Evolutionary conservation across 805 yeast species (phyloP), one percentile per base, ranked within the genome.

Genomic region (Cyberlindnera saturnus): DNA sequence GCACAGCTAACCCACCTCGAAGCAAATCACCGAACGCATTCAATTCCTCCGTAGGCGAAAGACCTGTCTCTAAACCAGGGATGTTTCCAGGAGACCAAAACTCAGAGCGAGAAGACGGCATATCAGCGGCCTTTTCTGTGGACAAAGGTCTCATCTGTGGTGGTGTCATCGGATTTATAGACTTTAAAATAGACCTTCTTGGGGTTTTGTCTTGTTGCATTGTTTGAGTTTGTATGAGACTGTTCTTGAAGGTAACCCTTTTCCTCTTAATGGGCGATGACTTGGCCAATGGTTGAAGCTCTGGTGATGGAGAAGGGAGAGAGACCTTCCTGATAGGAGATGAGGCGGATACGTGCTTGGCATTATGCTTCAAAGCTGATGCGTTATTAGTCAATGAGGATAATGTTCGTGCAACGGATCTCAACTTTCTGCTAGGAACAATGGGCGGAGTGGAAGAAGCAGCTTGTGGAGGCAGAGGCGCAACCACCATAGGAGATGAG

Each of bases 31-130:
- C 48, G 38, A 58, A 58, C 3, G 42, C 32, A 1, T 28, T 18
- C 8, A 51, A n/a, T 16, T 52, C 54, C 18, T 44, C 47, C 2
- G 41, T 41, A 1, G 23, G 7, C 4, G 40, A 23, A 4, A 20
- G 30, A n/a, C 14, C 34, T 6, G 40, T 41, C 13, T 23, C 32
- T 23, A 50, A 15, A n/a, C 44, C 39, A 5, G 55, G 56, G 19
- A 58, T 57, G 19, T 52, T 50, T 9, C 62, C 62, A 3, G 53
- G 52, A 11, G 51, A 32, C 62, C 62, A 58, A 34, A 50, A 58
- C 6, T 52, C 56, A 4, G 31, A 16, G 8, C 30, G 38, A 4
- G 42, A 18, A 9, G 48, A 44, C 20, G 15, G 39, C 18, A 33
- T 23, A 23, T 23, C 11, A 33, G 30, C 23, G 10, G 17, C 4